These are phyloP conservation scores for Phytophthora agathidicida DNA, from an alignment of 352 stramenopile species.

Conservation along the genomic window DNA sequence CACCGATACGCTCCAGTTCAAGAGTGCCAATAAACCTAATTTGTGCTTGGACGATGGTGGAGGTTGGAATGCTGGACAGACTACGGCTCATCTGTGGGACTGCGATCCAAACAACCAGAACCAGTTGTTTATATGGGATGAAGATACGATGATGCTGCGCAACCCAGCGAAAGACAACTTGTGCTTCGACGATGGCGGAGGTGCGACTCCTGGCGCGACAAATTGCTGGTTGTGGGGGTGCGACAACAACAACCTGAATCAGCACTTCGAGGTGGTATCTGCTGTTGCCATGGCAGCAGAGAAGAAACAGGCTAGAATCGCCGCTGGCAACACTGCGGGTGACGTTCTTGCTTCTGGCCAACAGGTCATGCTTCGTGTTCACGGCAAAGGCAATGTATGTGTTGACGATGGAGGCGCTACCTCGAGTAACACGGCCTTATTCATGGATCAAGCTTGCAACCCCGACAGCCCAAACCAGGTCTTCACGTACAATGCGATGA, in stretches of 20 bases:
- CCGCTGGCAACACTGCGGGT: constrained; percentile 11
- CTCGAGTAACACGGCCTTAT: constrained; percentile 20
- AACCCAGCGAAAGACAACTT: constrained; percentile 39
- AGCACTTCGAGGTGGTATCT: constrained; percentile 24
- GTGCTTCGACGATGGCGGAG: constrained; percentile 41
- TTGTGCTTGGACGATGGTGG: constrained; percentile 33
- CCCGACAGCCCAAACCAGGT: constrained; percentile 39
- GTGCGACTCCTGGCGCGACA: neutral
- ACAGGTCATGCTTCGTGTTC: constrained; percentile 28
- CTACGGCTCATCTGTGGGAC: constrained; percentile 21
- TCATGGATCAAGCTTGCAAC: constrained; percentile 26
- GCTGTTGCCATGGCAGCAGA: constrained; percentile 5
- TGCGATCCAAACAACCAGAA: constrained; percentile 33
- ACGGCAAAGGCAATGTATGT: constrained; percentile 35
- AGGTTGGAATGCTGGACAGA: constrained; percentile 9
- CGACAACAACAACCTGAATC: constrained; percentile 19
- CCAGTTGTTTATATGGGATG: constrained; percentile 37
- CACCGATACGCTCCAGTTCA: constrained; percentile 3
- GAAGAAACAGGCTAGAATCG: constrained; percentile 15
- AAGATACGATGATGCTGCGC: constrained; percentile 34
- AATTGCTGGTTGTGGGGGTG: constrained; percentile 15
- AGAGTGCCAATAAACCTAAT: constrained; percentile 7
- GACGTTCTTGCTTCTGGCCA: constrained; percentile 22
- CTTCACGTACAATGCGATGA: constrained; percentile 33
- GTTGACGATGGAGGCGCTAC: constrained; percentile 38